Evolutionary conservation across 2,329 filamentous ascomycete species (phyloP).

Genomic region (Claviceps arundinis): DNA sequence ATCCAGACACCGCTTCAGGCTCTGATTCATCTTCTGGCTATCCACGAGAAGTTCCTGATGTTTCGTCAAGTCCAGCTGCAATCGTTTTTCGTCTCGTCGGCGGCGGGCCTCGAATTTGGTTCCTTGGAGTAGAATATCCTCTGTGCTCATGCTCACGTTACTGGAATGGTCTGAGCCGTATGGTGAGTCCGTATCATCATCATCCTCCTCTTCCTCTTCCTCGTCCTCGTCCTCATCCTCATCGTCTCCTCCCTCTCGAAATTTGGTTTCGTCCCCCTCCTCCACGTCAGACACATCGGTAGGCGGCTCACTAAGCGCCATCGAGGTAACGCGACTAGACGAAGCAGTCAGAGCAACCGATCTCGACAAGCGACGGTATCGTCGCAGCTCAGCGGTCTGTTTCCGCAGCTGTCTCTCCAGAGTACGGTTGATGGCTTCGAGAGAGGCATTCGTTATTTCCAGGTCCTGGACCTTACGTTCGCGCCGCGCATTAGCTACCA

Average conservation of each 20-base stretch:
- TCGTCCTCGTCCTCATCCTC: conserved; percentile 11
- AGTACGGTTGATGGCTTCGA: conserved; percentile 88
- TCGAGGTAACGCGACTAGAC: conserved; percentile 30
- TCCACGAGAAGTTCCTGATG: conserved; percentile 82
- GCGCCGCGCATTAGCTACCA: conserved; percentile 75
- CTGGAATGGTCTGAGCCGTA: conserved; percentile 39
- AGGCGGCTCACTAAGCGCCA: conserved; percentile 27
- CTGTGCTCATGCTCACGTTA: conserved; percentile 19
- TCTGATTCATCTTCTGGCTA: conserved; percentile 91
- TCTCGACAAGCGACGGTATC: conserved; percentile 75
- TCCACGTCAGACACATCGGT: conserved; percentile 36
- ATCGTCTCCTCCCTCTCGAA: conserved; percentile 11
- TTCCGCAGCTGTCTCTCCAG: conserved; percentile 84
- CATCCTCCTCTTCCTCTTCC: conserved; percentile 10
- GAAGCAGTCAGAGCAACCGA: conserved; percentile 57
- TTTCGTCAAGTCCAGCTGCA: conserved; percentile 75
- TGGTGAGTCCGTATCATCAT: conserved; percentile 32
- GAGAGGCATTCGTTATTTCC: conserved; percentile 89
- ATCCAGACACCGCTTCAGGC: conserved; percentile 73
- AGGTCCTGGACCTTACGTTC: conserved; percentile 93
- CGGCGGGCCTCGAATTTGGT: conserved; percentile 29
- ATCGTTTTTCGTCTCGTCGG: conserved; percentile 65
- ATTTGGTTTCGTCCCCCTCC: conserved; percentile 29
- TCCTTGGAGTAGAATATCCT: conserved; percentile 27
- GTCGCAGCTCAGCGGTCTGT: conserved; percentile 74